Evolutionary conservation across 164 flowering plant species (phyloP).

Genomic region (Piper longum): DNA sequence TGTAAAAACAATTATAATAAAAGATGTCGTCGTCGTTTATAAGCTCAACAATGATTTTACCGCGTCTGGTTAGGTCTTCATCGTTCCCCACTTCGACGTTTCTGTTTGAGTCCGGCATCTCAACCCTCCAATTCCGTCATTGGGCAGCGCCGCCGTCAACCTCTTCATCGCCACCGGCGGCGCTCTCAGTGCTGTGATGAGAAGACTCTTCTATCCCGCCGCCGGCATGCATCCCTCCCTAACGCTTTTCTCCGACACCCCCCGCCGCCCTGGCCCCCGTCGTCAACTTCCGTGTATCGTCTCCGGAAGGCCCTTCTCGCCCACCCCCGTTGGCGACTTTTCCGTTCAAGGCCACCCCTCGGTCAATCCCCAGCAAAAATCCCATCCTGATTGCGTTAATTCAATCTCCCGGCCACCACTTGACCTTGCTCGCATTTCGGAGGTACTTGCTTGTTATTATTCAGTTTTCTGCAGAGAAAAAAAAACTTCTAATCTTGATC

Average conservation of each 20-base stretch:
- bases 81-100: too few species aligned
- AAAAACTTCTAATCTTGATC: background rate
- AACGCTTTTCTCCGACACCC: conserved; percentile 8
- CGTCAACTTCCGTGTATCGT: conserved; percentile 4
- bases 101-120: too few species aligned
- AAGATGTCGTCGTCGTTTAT: too few species aligned
- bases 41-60: too few species aligned
- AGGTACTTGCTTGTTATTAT: too few species aligned
- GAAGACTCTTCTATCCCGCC: conserved; percentile 29
- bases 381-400: background rate
- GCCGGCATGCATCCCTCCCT: conserved; percentile 27
- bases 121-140: too few species aligned
- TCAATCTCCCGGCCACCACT: background rate
- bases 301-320: background rate
- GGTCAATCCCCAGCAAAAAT: conserved; percentile 1
- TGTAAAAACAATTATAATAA: too few species aligned
- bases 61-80: too few species aligned
- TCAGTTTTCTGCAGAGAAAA: too few species aligned
- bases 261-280: conserved; percentile 1
- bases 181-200: conserved; percentile 17
- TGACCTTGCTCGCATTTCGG: too few species aligned
- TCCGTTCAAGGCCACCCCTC: conserved; percentile 20
- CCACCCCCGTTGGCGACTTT: conserved; percentile 1
- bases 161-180: background rate
- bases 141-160: background rate